Evolutionary conservation across 2,329 filamentous ascomycete species (phyloP).

Genomic region (Gyromitra esculenta): DNA sequence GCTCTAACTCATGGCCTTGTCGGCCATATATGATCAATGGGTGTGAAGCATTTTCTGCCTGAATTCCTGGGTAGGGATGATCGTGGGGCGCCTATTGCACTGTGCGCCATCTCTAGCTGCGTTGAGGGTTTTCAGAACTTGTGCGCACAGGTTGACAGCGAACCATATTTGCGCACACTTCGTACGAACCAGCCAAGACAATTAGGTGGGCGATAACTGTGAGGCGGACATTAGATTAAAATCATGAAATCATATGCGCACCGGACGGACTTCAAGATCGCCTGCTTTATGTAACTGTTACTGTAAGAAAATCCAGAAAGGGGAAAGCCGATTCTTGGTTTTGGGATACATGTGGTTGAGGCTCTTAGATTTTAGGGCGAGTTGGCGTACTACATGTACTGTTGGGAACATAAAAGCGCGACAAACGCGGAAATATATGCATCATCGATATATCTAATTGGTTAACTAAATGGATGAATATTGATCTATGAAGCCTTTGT

Average conservation of each 20-base stretch:
- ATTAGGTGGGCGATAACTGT: conserved; percentile 10
- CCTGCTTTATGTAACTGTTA: conserved; percentile 14
- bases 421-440: not conserved
- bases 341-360: not conserved
- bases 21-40: not conserved
- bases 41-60: conserved; percentile 16
- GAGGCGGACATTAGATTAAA: conserved; percentile 15
- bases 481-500: not conserved
- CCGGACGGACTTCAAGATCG: conserved; percentile 5
- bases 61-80: not conserved
- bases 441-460: conserved; percentile 17
- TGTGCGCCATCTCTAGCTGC: not conserved
- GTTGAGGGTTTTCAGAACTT: not conserved
- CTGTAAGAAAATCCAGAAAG: conserved; percentile 3
- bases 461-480: conserved; percentile 2
- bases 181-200: conserved; percentile 27
- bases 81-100: not conserved
- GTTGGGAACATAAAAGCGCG: not conserved
- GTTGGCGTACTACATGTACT: not conserved
- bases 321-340: not conserved
- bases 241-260: conserved; percentile 3
- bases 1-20: conserved; percentile 3
- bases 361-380: conserved; percentile 25
- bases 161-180: conserved; percentile 29
- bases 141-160: conserved; percentile 38